These are phyloP conservation scores for Solanum microdontum DNA, from an alignment of 257 asterid genomes.

Conservation along the genomic window DNA sequence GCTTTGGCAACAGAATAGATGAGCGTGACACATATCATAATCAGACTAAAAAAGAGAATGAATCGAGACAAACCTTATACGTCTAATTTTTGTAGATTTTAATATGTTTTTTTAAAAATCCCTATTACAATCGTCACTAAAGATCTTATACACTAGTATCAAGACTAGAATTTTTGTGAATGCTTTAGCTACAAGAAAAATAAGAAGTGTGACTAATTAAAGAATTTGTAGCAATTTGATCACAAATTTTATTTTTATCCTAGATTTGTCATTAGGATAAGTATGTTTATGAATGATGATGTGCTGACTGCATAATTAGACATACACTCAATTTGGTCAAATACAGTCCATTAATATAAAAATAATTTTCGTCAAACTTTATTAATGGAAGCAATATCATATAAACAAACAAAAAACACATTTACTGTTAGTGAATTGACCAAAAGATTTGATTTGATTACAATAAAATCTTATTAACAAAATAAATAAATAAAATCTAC, in stretches of 20 bases:
- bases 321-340: neutral
- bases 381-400: too few relatives aligned
- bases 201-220: neutral
- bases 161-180: neutral
- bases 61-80: neutral
- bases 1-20: too few relatives aligned
- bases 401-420: neutral
- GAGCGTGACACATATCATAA: too few relatives aligned
- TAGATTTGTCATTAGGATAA: neutral
- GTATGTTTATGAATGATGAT: neutral
- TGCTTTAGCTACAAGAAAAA: neutral
- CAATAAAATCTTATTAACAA: too few relatives aligned
- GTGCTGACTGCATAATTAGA: neutral
- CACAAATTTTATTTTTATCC: neutral
- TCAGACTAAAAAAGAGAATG: too few relatives aligned
- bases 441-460: too few relatives aligned
- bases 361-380: too few relatives aligned
- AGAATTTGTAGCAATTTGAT: neutral
- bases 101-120: neutral
- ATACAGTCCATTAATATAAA: neutral
- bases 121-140: neutral
- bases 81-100: neutral
- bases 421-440: too few relatives aligned
- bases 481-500: neutral
- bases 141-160: neutral